These are phyloP conservation scores for Sclerotinia sclerotiorum DNA, from an alignment of 2,329 filamentous ascomycete genomes.

Conservation along the genomic window DNA sequence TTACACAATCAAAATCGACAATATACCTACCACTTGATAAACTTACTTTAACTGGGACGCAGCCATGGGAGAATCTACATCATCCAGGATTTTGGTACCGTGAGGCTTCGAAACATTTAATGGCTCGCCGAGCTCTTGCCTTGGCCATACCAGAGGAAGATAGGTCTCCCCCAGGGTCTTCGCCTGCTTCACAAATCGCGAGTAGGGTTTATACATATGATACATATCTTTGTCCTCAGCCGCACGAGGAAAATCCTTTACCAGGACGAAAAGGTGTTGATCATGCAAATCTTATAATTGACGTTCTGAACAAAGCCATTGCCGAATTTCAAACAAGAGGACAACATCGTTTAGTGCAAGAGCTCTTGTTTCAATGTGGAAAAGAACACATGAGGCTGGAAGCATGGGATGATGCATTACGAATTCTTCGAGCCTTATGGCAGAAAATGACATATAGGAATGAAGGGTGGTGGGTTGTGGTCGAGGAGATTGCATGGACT, in stretches of 20 bases:
- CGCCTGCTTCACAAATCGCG: conserved; percentile 48
- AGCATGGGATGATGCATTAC: conserved; percentile 55
- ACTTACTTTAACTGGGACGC: conserved; percentile 51
- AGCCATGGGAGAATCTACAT: conserved; percentile 64
- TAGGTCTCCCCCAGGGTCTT: conserved; percentile 51
- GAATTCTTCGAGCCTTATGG: conserved; percentile 58
- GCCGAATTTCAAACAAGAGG: conserved; percentile 54
- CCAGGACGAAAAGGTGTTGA: conserved; percentile 50
- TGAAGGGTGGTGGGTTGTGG: conserved; percentile 60
- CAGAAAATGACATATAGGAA: conserved; percentile 54
- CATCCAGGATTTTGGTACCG: conserved; percentile 69
- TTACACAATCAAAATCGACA: conserved; percentile 46
- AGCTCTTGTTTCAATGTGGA: conserved; percentile 56
- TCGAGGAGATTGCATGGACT: conserved; percentile 62
- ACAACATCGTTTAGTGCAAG: conserved; percentile 55
- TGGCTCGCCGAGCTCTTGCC: conserved; percentile 54
- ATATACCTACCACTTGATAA: conserved; percentile 61
- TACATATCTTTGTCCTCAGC: conserved; percentile 65
- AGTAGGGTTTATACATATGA: conserved; percentile 60
- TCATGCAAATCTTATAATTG: conserved; percentile 56
- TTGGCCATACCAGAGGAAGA: conserved; percentile 60
- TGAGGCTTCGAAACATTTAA: conserved; percentile 57
- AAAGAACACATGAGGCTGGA: conserved; percentile 53
- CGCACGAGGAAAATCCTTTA: conserved; percentile 59
- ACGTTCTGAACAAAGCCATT: conserved; percentile 52